These are phyloP conservation scores for Fonsecaea monophora DNA, from an alignment of 2,329 filamentous ascomycete genomes.

Conservation along the genomic window DNA sequence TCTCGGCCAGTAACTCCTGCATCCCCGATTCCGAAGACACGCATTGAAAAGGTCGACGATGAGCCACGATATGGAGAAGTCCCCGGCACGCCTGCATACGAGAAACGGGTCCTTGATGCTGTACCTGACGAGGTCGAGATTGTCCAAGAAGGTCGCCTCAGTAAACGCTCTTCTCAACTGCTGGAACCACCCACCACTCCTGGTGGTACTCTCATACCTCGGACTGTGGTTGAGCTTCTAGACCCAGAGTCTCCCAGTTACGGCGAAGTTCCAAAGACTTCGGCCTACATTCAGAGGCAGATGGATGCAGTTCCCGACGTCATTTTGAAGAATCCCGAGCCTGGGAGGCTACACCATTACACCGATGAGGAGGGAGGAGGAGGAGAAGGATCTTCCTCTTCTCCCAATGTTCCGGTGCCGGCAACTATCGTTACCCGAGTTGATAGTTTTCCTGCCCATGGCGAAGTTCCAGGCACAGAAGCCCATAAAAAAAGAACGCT, in stretches of 20 bases:
- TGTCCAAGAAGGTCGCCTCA: constrained; percentile 54
- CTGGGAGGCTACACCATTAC: constrained; percentile 27
- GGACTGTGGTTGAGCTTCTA: constrained; percentile 67
- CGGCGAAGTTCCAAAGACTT: constrained; percentile 68
- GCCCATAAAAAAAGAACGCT: constrained; percentile 51
- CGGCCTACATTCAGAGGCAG: constrained; percentile 62
- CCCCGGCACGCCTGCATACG: constrained; percentile 66
- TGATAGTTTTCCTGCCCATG: constrained; percentile 49
- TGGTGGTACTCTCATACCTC: constrained; percentile 62
- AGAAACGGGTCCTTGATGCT: constrained; percentile 64
- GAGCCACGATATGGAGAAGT: constrained; percentile 65
- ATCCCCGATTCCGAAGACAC: constrained; percentile 66
- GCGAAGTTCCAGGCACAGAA: constrained; percentile 44
- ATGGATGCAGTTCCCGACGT: constrained; percentile 67
- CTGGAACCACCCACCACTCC: constrained; percentile 57
- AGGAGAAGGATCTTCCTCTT: constrained; percentile 9
- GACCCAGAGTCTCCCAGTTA: constrained; percentile 63
- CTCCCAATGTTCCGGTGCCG: constrained; percentile 44
- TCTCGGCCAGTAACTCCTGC: constrained; percentile 47
- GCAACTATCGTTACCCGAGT: constrained; percentile 55
- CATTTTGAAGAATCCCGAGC: constrained; percentile 54
- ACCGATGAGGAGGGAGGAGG: constrained; percentile 11
- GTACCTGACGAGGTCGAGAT: constrained; percentile 70
- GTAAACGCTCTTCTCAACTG: constrained; percentile 49
- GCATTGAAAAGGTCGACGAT: constrained; percentile 68